Base-by-base conservation (phyloP, 2,329 filamentous ascomycete species). In the Fusarium nygamai region DNA sequence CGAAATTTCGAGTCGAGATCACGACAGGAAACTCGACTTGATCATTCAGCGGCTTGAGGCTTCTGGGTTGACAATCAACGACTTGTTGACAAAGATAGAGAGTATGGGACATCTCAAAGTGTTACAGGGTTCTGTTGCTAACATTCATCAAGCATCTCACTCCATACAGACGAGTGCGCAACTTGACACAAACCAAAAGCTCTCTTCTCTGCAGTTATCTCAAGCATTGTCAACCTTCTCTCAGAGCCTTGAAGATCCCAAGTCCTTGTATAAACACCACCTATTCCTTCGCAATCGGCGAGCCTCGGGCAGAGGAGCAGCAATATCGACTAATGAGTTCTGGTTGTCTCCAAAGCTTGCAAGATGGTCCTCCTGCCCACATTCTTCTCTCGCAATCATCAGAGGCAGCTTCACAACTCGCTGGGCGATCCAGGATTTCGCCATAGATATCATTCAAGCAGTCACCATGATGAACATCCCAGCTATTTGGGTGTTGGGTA, bases 301-400 rank as follows among this genome's bases (percentile, higher is more conserved):
- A 0, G 60, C 38, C 0, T 59, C 56, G 0, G 64, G 64, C 0
- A 58, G 36, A 6, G 69, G 59, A 8, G 8, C 5, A 3, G 1
- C 24, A 0, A 2, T 14, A 1, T 8, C 69, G 0, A 73, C 70
- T 1, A 73, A 72, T 11, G 48, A 65, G 34, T 73, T 73, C 17
- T 73, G 70, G 70, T 9, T 36, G 5, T 73, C 70, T 0, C 61
- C 69, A 0, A 72, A 24, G 1, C 61, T 73, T 1, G 27, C 36
- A 0, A 51, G 10, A 24, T 63, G 24, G 60, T 60, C 71, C 11
- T 63, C 39, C 0, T 24, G 34, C 3, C 38, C 38, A 3, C 0
- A 10, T 4, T 65, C 71, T 4, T 48, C 69, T 0, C 5, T 72
- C 1, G 20, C 27, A 1, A 24, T 69, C 7, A 27, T 73, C 20